Evolutionary conservation across 352 stramenopile species (phyloP).

Genomic region (Phytophthora quininea): DNA sequence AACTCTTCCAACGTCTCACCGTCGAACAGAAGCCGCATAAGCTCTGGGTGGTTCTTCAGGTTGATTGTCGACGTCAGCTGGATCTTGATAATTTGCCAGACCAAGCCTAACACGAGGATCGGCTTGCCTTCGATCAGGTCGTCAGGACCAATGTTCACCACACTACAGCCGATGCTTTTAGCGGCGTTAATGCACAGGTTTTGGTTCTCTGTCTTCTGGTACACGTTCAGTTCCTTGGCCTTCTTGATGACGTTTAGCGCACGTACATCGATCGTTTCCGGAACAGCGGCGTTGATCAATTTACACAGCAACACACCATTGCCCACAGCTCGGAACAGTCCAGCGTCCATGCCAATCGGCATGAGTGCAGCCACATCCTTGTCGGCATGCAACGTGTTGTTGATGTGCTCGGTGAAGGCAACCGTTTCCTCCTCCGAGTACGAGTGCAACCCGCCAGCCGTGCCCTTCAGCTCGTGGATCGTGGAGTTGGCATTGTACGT

Average conservation of each 20-base stretch:
- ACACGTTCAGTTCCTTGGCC: constrained; percentile 81
- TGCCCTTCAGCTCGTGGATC: constrained; percentile 84
- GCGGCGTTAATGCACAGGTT: constrained; percentile 95
- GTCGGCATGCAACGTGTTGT: constrained; percentile 84
- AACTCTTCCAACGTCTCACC: constrained; percentile 90
- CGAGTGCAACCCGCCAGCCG: constrained; percentile 79
- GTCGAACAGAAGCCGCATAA: constrained; percentile 85
- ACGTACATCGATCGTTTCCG: constrained; percentile 92
- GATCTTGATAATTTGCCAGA: constrained; percentile 96
- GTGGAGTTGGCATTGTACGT: constrained; percentile 68
- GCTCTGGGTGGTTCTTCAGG: constrained; percentile 92
- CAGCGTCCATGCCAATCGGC: constrained; percentile 80
- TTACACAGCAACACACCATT: constrained; percentile 93
- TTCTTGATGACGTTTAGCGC: constrained; percentile 88
- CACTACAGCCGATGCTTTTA: constrained; percentile 92
- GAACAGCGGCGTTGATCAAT: constrained; percentile 90
- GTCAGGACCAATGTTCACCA: constrained; percentile 92
- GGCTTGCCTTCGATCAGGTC: constrained; percentile 86
- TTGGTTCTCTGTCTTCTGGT: constrained; percentile 90
- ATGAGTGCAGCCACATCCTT: constrained; percentile 64
- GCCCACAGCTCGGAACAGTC: constrained; percentile 81
- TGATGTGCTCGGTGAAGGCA: constrained; percentile 94
- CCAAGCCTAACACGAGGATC: constrained; percentile 91
- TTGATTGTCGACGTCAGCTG: constrained; percentile 93
- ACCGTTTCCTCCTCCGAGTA: constrained; percentile 91